phyloP scores from a whole-genome alignment of 805 yeast species.

The Ogataea siamensis region DNA sequence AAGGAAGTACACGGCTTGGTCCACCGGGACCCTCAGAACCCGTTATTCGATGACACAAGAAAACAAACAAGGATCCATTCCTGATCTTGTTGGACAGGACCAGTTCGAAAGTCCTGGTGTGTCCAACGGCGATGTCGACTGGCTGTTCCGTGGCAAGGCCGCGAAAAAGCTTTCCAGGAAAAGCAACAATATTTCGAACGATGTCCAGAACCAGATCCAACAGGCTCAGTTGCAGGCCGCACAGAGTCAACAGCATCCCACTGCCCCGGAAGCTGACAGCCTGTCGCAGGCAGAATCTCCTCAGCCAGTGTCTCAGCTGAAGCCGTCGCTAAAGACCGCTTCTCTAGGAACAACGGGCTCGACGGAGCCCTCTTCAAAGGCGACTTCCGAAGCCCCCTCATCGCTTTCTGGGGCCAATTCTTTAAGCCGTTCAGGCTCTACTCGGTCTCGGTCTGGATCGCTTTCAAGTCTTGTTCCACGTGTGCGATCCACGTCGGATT shows the following conservation, averaged over 20 bases:
- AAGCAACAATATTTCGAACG: constrained; percentile 30
- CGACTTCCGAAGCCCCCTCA: not conserved
- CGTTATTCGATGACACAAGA: constrained; percentile 10
- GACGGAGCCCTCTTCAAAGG: not conserved
- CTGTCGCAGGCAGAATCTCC: not conserved
- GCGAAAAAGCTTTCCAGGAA: constrained; percentile 50
- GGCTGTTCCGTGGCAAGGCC: constrained; percentile 80
- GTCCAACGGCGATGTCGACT: constrained; percentile 75
- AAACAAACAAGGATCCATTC: constrained; percentile 3
- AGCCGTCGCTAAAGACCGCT: constrained; percentile 10
- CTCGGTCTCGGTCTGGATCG: constrained; percentile 21
- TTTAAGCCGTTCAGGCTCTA: constrained; percentile 9
- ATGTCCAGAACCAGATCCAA: constrained; percentile 32
- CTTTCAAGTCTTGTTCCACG: constrained; percentile 17
- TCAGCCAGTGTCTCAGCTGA: constrained; percentile 5
- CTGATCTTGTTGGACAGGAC: constrained; percentile 8
- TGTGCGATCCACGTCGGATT: constrained; percentile 18
- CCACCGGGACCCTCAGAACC: constrained; percentile 1
- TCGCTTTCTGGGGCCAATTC: not conserved
- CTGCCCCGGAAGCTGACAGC: not conserved
- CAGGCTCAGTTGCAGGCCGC: constrained; percentile 31
- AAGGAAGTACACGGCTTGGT: not conserved
- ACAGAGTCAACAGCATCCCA: constrained; percentile 10
- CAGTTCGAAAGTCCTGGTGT: constrained; percentile 45
- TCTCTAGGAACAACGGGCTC: not conserved